Evolutionary conservation across 2,329 filamentous ascomycete species (phyloP), one percentile per base, ranked within the genome.

Genomic region (Fusarium multiceps): DNA sequence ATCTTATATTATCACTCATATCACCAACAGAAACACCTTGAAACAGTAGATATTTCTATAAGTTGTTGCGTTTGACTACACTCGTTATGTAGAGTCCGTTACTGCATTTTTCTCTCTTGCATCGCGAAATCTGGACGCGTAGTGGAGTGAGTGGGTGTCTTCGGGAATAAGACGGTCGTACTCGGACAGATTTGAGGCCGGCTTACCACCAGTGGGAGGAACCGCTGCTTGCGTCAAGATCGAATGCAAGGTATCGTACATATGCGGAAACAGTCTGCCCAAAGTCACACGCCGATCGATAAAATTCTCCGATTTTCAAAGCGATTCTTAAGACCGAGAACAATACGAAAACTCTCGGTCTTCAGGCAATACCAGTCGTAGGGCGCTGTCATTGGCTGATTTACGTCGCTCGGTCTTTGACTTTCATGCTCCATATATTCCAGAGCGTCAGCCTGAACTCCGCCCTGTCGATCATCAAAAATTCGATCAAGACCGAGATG

Each of bases 141-240:
- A 3, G 28, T 12, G 28, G 28, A 30, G 6, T 30, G 12, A 12
- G 28, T 37, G 34, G 16, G 16, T 6, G 34, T 9, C 5, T 37
- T 10, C 9, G 34, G 34, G 9, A 37, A 37, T 7, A n/a, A 6
- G 0, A 37, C 16, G 16, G 34, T 2, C 0, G 4, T 1, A 2
- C 32, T 18, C 32, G 32, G 18, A 6, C 11, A 2, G 3, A 37
- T n/a, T 6, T n/a, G 16, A n/a, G 2, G 9, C 16, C 18, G 34
- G 4, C 32, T 34, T 34, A 18, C 32, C 5, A 18, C 16, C 16
- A 18, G 16, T 10, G 4, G 9, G 34, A 37, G 3, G 5, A 6
- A 11, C 9, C 18, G 18, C 3, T 37, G 6, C 18, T 5, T 37
- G 9, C 9, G 34, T 6, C 18, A 0, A 37, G 34, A n/a, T n/a